Evolutionary conservation across 2,329 filamentous ascomycete species (phyloP).

Genomic region (Ceratocystiopsis sp.): DNA sequence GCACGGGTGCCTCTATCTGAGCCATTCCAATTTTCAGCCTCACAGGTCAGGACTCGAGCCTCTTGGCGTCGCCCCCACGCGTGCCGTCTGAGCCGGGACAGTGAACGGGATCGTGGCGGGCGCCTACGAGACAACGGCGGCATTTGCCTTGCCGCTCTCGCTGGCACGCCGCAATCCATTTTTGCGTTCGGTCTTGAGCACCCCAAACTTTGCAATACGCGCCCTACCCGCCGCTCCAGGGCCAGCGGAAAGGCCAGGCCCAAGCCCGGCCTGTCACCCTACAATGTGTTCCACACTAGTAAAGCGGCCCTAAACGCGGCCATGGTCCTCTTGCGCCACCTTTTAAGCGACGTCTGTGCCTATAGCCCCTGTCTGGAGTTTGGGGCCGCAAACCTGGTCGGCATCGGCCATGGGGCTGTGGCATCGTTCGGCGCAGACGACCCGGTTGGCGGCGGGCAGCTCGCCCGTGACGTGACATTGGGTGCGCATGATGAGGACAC

Average conservation of each 20-base stretch:
- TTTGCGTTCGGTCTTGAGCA: slow-evolving; percentile 31
- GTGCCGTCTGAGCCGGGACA: slow-evolving; percentile 26
- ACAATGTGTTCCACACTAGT: slow-evolving; percentile 1
- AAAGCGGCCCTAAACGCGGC: slow-evolving; percentile 30
- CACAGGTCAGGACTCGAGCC: slow-evolving; percentile 1
- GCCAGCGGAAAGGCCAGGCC: slow-evolving; percentile 21
- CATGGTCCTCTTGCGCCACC: slow-evolving; percentile 25
- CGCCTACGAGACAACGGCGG: slow-evolving; percentile 23
- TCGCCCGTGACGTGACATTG: slow-evolving; percentile 21
- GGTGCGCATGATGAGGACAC: slow-evolving; percentile 19
- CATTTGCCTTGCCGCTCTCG: slow-evolving; percentile 27
- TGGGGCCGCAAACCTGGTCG: slow-evolving; percentile 28
- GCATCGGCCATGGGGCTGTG: slow-evolving; percentile 8
- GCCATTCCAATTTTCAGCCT: background rate
- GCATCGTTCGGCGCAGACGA: slow-evolving; percentile 9
- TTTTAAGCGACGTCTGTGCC: slow-evolving; percentile 33
- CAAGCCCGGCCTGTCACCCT: slow-evolving; percentile 11
- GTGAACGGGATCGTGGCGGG: slow-evolving; percentile 35
- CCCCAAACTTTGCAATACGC: slow-evolving; percentile 18
- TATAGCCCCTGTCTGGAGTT: slow-evolving; percentile 30
- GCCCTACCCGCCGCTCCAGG: background rate
- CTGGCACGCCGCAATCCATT: slow-evolving; percentile 23
- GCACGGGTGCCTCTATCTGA: too few relatives aligned
- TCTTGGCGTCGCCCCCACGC: slow-evolving; percentile 9
- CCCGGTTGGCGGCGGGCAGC: slow-evolving; percentile 14